Evolutionary conservation across 257 asterid genomes (phyloP), one percentile per base, ranked within the genome.

Genomic region (Verbascum thapsus): DNA sequence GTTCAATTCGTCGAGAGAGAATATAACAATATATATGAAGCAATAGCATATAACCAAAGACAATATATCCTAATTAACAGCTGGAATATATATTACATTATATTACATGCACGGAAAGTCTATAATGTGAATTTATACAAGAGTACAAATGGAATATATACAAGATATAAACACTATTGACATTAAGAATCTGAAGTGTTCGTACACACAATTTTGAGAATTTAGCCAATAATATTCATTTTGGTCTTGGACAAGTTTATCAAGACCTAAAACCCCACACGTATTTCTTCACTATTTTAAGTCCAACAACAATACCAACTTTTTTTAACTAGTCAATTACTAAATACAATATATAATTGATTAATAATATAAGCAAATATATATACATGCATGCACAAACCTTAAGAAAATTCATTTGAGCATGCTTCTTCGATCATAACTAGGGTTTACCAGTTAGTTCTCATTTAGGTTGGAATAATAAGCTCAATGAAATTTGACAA

Each of bases 301-400:
- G 52, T 75, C 76, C 56, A 79, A 69, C 76, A 68, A 72, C 69
- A 68, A 61, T 65, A 73, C 77, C 80, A 73, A 73, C 76, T 58
- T 40, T 37, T 48, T 19, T 44, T 52, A 3, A 22, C 20, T 17
- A 39, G n/a, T 72, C 61, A 37, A n/a, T 40, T 10, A 70, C 10
- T 37, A n/a, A 16, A 45, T 60, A 6, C 32, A 26, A 1, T 26
- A 2, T 26, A 26, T 5, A 26, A 15, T 43, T 8, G 47, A n/a
- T 70, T 43, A 41, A 0, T n/a, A n/a, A n/a, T n/a, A 7, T 13
- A 26, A 26, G 5, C 32, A 26, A 26, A 1, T 26, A 26, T 26
- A 26, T 39, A 55, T 48, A 23, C n/a, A 66, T 63, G 48, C 63
- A 41, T 23, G 57, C 32, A 20, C 19, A n/a, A n/a, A n/a, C n/a